Conservation (phyloP, 2,329 filamentous ascomycete species). For the Plenodomus biglobosus region DNA sequence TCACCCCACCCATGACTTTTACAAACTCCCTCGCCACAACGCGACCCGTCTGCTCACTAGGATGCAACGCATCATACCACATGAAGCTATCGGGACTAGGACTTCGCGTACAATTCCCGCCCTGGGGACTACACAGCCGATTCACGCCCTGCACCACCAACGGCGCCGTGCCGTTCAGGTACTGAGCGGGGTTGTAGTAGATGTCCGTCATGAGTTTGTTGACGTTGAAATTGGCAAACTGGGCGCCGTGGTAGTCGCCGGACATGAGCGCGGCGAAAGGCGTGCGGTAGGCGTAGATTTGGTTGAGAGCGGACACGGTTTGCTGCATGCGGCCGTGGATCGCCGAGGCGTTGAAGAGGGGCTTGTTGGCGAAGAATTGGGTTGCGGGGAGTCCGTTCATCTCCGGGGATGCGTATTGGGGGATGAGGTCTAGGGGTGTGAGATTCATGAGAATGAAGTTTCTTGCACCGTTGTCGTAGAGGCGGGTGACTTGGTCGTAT, state of each 20-base stretch:
- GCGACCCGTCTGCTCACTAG: slow-evolving; percentile 64
- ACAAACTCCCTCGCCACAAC: slow-evolving; percentile 60
- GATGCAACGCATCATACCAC: slow-evolving; percentile 76
- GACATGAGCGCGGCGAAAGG: slow-evolving; percentile 50
- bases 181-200: slow-evolving; percentile 60
- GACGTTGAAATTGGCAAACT: slow-evolving; percentile 68
- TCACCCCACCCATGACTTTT: slow-evolving; percentile 55
- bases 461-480: slow-evolving; percentile 68
- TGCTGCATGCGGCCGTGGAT: slow-evolving; percentile 56
- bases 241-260: slow-evolving; percentile 55
- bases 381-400: slow-evolving; percentile 49
- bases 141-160: slow-evolving; percentile 63
- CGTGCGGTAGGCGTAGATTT: slow-evolving; percentile 55
- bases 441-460: slow-evolving; percentile 73
- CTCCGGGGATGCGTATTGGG: slow-evolving; percentile 62
- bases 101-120: slow-evolving; percentile 41
- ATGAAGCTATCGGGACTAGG: slow-evolving; percentile 60
- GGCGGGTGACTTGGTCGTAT: slow-evolving; percentile 61
- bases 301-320: slow-evolving; percentile 54
- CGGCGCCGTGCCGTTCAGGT: slow-evolving; percentile 64
- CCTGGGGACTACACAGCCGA: slow-evolving; percentile 54
- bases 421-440: slow-evolving; percentile 66
- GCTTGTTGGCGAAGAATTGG: slow-evolving; percentile 53
- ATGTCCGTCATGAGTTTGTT: slow-evolving; percentile 66
- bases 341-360: slow-evolving; percentile 51